A percentile compares a stretch with the other conserved stretches of the same genome.
Conservation (phyloP, 2,329 filamentous ascomycete genomes). For the Acrocalymma vagum region DNA sequence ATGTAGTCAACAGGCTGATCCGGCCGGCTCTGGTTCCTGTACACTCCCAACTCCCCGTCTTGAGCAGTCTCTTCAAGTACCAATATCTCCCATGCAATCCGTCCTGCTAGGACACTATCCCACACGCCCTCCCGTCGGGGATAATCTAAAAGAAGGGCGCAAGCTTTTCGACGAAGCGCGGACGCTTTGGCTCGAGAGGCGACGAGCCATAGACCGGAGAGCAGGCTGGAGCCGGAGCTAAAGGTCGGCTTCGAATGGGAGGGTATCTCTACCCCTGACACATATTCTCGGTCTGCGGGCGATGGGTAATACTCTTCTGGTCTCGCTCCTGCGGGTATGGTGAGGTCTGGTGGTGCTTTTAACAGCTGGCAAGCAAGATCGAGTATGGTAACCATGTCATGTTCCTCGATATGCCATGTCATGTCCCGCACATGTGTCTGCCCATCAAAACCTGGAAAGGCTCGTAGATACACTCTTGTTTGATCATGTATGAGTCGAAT, state of each 20-base stretch:
- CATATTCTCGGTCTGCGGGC: conserved; percentile 11
- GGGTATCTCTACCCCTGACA: conserved; percentile 1
- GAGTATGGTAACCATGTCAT: conserved; percentile 18
- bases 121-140: conserved; percentile 59
- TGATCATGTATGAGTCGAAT: conserved; percentile 18
- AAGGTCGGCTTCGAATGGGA: conserved; percentile 29
- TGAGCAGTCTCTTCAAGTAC: conserved; percentile 34
- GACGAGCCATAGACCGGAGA: conserved; percentile 37
- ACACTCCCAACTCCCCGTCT: conserved; percentile 17
- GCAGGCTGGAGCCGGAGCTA: conserved; percentile 29
- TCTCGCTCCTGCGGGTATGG: conserved; percentile 21
- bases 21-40: neutral
- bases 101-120: conserved; percentile 69
- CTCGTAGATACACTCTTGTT: conserved; percentile 9
- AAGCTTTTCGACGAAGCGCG: conserved; percentile 30
- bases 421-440: conserved; percentile 5
- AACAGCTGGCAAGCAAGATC: conserved; percentile 24
- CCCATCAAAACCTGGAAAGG: conserved; percentile 11
- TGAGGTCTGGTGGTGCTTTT: conserved; percentile 23
- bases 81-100: conserved; percentile 34
- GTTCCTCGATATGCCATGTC: conserved; percentile 20
- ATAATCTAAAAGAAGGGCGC: conserved; percentile 32
- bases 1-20: conserved; percentile 10
- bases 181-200: conserved; percentile 27
- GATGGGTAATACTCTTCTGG: conserved; percentile 20